Conservation (phyloP, 1,139 yeast species). For the Sugiyamaella castrensis region DNA sequence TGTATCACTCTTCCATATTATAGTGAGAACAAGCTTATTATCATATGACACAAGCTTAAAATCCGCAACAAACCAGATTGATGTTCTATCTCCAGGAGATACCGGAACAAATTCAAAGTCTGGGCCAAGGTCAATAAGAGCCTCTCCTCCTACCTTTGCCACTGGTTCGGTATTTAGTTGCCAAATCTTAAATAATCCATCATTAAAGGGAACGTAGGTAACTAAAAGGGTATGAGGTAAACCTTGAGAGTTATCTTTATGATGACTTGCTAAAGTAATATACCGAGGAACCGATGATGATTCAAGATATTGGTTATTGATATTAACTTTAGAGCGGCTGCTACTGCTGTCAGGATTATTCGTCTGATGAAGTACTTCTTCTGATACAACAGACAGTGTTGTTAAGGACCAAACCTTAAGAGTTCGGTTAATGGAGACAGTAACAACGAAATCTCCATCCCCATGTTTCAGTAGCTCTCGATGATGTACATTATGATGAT, state of each 20-base stretch:
- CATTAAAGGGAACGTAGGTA: conserved; percentile 44
- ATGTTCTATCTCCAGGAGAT: conserved; percentile 37
- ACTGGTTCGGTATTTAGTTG: conserved; percentile 32
- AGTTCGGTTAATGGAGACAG: conserved; percentile 31
- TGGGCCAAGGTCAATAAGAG: conserved; percentile 36
- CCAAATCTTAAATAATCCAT: conserved; percentile 46
- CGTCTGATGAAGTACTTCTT: conserved; percentile 7
- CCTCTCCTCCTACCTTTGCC: conserved; percentile 20
- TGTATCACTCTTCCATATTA: conserved; percentile 65
- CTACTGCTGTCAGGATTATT: background rate
- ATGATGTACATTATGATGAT: background rate
- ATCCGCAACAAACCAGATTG: conserved; percentile 51
- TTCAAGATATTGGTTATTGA: conserved; percentile 1
- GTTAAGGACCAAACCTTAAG: conserved; percentile 34
- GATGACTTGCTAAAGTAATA: conserved; percentile 5
- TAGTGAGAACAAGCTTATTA: conserved; percentile 34
- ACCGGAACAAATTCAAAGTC: conserved; percentile 28
- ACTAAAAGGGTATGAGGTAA: conserved; percentile 14
- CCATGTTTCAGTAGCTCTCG: conserved; percentile 1
- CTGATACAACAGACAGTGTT: conserved; percentile 17
- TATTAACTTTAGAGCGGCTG: background rate
- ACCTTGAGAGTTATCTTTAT: conserved; percentile 9
- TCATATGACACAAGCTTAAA: conserved; percentile 32
- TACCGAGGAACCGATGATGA: conserved; percentile 6
- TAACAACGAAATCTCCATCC: conserved; percentile 20